Evolutionary conservation across 2,329 filamentous ascomycete genomes (phyloP).

Genomic region (Trichophyton rubrum): DNA sequence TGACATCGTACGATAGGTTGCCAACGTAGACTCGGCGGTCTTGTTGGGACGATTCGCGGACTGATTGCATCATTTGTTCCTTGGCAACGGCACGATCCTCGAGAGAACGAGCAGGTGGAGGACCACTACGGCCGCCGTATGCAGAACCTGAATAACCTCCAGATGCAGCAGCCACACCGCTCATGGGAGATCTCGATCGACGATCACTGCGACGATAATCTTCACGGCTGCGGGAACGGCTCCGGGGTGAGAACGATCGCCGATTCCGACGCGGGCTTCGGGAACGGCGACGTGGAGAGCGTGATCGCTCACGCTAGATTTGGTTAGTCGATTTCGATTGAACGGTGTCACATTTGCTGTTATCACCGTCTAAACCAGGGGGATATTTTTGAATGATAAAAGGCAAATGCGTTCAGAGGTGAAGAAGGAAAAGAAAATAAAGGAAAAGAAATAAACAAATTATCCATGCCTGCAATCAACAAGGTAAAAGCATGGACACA

Average conservation of each 20-base stretch:
- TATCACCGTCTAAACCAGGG: background rate
- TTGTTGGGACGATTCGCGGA: constrained; percentile 91
- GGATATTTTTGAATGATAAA: background rate
- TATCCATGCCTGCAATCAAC: background rate
- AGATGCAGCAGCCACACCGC: constrained; percentile 53
- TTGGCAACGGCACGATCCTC: constrained; percentile 75
- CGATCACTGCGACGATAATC: constrained; percentile 62
- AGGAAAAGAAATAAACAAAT: background rate
- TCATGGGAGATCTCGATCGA: constrained; percentile 79
- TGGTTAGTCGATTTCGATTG: background rate
- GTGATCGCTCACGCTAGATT: constrained; percentile 61
- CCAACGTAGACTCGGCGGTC: constrained; percentile 99
- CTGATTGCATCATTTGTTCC: constrained; percentile 91
- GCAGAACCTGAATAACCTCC: constrained; percentile 56
- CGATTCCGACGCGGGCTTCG: constrained; percentile 67
- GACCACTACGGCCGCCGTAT: constrained; percentile 48
- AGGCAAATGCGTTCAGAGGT: background rate
- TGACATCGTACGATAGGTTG: constrained; percentile 98
- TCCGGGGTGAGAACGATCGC: constrained; percentile 67
- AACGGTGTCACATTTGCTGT: background rate
- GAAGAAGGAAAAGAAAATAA: background rate
- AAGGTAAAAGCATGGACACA: background rate
- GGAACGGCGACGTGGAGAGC: constrained; percentile 56
- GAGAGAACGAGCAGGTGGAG: constrained; percentile 56
- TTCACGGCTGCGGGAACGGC: constrained; percentile 66